Evolutionary conservation across 2,329 filamentous ascomycete genomes (phyloP).

Genomic region (Leptographium galeiforme): DNA sequence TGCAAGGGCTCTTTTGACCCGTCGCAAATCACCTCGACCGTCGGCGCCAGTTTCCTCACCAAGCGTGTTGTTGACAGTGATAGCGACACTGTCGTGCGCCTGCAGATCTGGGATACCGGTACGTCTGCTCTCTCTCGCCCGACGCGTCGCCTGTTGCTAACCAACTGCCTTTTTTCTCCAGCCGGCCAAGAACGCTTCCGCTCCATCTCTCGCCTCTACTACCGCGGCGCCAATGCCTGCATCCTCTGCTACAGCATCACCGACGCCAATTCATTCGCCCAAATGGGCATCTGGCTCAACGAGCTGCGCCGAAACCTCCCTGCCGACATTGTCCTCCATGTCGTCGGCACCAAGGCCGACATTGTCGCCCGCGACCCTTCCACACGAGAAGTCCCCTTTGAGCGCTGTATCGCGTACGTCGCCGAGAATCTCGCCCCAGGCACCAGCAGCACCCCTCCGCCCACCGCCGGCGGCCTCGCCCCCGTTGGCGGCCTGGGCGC

Average conservation of each 20-base stretch:
- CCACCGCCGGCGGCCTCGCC: slow-evolving; percentile 31
- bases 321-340: slow-evolving; percentile 70
- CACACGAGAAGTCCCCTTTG: slow-evolving; percentile 75
- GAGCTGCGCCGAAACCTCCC: slow-evolving; percentile 72
- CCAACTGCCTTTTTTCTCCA: slow-evolving; percentile 11
- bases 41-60: slow-evolving; percentile 67
- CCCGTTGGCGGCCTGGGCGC: background rate
- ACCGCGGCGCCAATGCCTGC: slow-evolving; percentile 86
- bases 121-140: background rate
- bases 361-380: slow-evolving; percentile 75
- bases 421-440: slow-evolving; percentile 77
- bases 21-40: slow-evolving; percentile 52
- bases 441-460: slow-evolving; percentile 51
- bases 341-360: slow-evolving; percentile 92
- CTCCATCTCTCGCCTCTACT: slow-evolving; percentile 89
- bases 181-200: slow-evolving; percentile 91
- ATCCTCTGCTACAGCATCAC: slow-evolving; percentile 94
- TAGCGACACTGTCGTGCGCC: slow-evolving; percentile 72
- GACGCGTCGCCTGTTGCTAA: background rate
- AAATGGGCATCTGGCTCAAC: slow-evolving; percentile 84
- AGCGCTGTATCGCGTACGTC: slow-evolving; percentile 90
- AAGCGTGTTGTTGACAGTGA: slow-evolving; percentile 73
- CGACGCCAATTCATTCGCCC: slow-evolving; percentile 67
- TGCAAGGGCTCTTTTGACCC: slow-evolving; percentile 60
- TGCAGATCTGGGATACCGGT: slow-evolving; percentile 94